phyloP scores from a whole-genome alignment of 108 stramenopile species.

The Chaetoceros tenuissimus region DNA sequence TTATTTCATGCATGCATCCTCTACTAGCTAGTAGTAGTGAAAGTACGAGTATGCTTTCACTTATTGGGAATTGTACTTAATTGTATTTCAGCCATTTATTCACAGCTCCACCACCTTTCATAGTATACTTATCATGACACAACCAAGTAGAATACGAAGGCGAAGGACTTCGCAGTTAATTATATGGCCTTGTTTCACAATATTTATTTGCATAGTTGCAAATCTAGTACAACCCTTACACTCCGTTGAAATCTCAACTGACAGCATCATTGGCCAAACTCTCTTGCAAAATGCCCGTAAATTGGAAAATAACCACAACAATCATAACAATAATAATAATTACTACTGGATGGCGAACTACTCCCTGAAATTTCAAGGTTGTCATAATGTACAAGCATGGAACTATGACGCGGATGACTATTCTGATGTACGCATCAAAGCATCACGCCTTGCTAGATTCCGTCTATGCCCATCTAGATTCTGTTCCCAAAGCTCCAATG shows the following conservation, averaged over 20 bases:
- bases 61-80: too few relatives aligned
- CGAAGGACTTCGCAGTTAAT: too few relatives aligned
- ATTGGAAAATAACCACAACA: conserved; percentile 26
- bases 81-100: too few relatives aligned
- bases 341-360: conserved; percentile 18
- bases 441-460: conserved; percentile 69
- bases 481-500: conserved; percentile 47
- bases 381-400: neutral
- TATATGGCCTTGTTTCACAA: too few relatives aligned
- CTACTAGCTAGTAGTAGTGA: too few relatives aligned
- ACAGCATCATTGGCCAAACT: conserved; percentile 32
- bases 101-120: too few relatives aligned
- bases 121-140: too few relatives aligned
- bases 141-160: too few relatives aligned
- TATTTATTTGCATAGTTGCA: too few relatives aligned
- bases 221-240: too few relatives aligned
- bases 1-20: too few relatives aligned
- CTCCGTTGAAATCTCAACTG: conserved; percentile 32
- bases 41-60: too few relatives aligned
- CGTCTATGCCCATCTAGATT: conserved; percentile 62
- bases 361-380: conserved; percentile 20
- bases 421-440: conserved; percentile 55
- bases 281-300: conserved; percentile 54
- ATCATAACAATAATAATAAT: conserved; percentile 7
- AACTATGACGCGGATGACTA: conserved; percentile 39